A percentile compares a stretch with the other conserved stretches of the same genome.
Evolutionary conservation across 2,329 filamentous ascomycete genomes (phyloP).

Genomic region (Monosporascus sp.): DNA sequence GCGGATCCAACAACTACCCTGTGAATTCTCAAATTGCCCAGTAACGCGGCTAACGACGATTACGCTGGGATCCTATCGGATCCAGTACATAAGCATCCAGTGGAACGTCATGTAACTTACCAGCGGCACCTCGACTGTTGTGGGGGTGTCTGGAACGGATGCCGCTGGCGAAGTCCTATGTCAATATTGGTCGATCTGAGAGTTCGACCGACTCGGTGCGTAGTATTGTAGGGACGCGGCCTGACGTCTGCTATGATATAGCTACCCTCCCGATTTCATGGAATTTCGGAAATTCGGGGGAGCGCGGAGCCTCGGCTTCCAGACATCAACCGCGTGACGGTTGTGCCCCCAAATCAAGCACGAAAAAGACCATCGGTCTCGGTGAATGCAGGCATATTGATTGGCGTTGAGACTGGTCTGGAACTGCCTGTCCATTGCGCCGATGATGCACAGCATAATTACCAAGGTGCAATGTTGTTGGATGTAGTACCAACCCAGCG

Average conservation of each 20-base stretch:
- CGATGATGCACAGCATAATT: not conserved
- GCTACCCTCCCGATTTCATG: not conserved
- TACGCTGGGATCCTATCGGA: no score
- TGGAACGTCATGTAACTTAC: no score
- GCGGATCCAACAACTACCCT: no score
- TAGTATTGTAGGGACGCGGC: not conserved
- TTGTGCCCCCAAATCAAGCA: slow-evolving; percentile 7
- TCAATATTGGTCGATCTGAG: not conserved
- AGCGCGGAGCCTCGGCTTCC: not conserved
- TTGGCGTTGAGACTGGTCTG: not conserved
- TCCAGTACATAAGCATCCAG: no score
- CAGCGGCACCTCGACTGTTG: no score
- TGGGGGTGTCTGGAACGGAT: not conserved
- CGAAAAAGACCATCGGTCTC: not conserved
- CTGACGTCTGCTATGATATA: not conserved
- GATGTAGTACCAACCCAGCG: no score
- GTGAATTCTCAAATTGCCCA: no score
- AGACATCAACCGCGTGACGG: slow-evolving; percentile 1
- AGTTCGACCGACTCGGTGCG: not conserved
- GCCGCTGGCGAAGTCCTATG: not conserved
- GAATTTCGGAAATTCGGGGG: not conserved
- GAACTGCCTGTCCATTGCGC: not conserved
- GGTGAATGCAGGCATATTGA: not conserved
- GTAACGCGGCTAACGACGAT: no score
- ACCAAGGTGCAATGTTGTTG: not conserved